Conservation (phyloP, 345 rosid genomes). For the Moricandia arvensis region DNA sequence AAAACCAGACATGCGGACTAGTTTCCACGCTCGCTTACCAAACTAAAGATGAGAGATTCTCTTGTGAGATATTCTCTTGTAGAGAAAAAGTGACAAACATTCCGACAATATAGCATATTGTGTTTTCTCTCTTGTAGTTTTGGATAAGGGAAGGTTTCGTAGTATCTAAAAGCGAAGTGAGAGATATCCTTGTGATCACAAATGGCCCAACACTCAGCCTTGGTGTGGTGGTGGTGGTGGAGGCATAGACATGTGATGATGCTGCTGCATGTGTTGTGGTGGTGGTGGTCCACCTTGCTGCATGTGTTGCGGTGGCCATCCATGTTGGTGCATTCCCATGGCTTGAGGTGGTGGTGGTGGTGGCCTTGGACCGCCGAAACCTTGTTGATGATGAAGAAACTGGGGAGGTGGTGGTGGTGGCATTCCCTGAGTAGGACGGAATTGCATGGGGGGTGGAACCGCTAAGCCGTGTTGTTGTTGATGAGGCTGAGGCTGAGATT, state of each 20-base stretch:
- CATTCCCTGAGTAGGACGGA: slow-evolving; percentile 67
- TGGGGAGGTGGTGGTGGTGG: slow-evolving; percentile 63
- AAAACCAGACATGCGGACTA: no score
- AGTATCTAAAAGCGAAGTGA: neutral
- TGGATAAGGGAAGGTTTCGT: neutral
- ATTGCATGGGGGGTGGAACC: slow-evolving; percentile 74
- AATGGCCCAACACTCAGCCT: slow-evolving; percentile 18
- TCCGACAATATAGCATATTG: no score
- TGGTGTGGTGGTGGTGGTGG: slow-evolving; percentile 58
- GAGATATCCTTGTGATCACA: neutral
- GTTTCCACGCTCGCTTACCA: no score
- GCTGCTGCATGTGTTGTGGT: slow-evolving; percentile 57
- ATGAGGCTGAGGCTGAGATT: slow-evolving; percentile 47
- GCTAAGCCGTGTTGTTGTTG: slow-evolving; percentile 58
- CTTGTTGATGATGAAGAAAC: slow-evolving; percentile 34
- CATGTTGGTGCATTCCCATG: slow-evolving; percentile 73
- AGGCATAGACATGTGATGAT: slow-evolving; percentile 73
- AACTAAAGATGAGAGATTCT: no score
- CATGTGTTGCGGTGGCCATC: slow-evolving; percentile 59
- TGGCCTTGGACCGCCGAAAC: slow-evolving; percentile 45
- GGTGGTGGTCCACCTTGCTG: slow-evolving; percentile 51
- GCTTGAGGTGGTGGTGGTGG: slow-evolving; percentile 84
- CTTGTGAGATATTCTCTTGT: no score
- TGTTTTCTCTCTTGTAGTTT: neutral
- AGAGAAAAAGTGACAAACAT: no score